phyloP scores from a whole-genome alignment of 768 basidiomycete species.

The Guyanaporus albipodus region DNA sequence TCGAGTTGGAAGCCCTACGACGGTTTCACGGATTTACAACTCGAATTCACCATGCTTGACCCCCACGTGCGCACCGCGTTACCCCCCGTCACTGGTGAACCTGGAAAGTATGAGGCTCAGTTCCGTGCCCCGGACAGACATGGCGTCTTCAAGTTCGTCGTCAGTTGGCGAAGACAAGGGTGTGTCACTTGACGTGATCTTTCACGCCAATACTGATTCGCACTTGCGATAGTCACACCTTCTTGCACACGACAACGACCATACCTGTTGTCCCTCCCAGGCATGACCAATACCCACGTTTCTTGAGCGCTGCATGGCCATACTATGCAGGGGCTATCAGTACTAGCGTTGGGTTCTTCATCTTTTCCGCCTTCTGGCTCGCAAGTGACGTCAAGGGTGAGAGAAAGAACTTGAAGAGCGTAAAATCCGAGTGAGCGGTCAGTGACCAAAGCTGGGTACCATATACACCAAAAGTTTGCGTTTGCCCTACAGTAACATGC shows the following conservation, averaged over 20 bases:
- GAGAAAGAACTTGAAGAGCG: constrained; percentile 43
- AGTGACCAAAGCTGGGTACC: neutral
- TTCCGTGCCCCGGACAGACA: constrained; percentile 94
- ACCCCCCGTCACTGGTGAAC: constrained; percentile 47
- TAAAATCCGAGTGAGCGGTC: constrained; percentile 27
- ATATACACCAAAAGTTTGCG: constrained; percentile 5
- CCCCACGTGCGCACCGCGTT: constrained; percentile 88
- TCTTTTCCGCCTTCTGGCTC: constrained; percentile 87
- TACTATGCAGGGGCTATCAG: constrained; percentile 91
- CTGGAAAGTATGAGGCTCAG: constrained; percentile 71
- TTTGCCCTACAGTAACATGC: constrained; percentile 3
- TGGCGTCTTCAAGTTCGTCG: constrained; percentile 96
- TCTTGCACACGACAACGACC: constrained; percentile 65
- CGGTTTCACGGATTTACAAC: constrained; percentile 72
- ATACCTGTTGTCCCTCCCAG: constrained; percentile 89
- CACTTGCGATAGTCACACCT: constrained; percentile 53
- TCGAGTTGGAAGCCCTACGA: constrained; percentile 70
- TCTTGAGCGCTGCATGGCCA: constrained; percentile 93
- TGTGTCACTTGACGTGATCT: constrained; percentile 33
- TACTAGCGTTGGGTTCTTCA: constrained; percentile 77
- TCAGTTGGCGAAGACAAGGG: constrained; percentile 89
- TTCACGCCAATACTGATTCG: neutral
- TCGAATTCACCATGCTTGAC: constrained; percentile 99
- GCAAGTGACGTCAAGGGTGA: constrained; percentile 72
- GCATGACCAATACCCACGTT: constrained; percentile 94